Conservation (phyloP, 805 yeast genomes). For the Candida nemodendra region DNA sequence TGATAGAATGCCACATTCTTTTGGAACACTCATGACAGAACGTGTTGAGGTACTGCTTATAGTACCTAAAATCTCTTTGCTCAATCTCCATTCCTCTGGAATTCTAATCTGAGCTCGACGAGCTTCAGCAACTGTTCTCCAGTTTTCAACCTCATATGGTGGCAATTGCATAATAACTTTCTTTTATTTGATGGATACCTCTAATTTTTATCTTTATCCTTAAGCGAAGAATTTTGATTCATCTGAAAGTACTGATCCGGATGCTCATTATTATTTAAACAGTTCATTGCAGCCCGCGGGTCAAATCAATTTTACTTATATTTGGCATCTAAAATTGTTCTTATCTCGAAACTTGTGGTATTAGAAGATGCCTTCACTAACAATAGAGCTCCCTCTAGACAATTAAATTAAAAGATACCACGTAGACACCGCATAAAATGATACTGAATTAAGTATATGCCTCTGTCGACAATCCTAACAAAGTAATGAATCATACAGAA, state of each 20-base stretch:
- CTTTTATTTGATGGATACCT: neutral
- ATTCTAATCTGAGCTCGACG: neutral
- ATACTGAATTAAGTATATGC: too few relatives aligned
- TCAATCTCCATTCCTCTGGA: neutral
- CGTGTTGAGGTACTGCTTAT: neutral
- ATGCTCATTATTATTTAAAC: neutral
- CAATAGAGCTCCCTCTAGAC: too few relatives aligned
- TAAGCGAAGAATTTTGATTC: too few relatives aligned
- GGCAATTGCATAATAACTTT: neutral
- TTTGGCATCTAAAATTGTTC: neutral
- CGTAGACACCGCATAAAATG: too few relatives aligned
- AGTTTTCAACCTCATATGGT: neutral
- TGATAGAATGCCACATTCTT: constrained; percentile 5
- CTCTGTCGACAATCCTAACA: too few relatives aligned
- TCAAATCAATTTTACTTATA: constrained; percentile 3
- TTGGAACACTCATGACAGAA: constrained; percentile 7
- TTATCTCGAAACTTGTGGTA: too few relatives aligned
- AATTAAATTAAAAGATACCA: too few relatives aligned
- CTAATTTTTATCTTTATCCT: too few relatives aligned
- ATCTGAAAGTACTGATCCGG: too few relatives aligned
- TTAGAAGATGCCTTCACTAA: too few relatives aligned
- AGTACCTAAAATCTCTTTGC: neutral
- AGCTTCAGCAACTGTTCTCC: neutral
- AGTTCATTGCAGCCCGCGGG: neutral
- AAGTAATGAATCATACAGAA: too few relatives aligned